These are phyloP conservation scores for Chaetomiaceae sp. DNA, from an alignment of 2,329 filamentous ascomycete genomes.

Conservation along the genomic window DNA sequence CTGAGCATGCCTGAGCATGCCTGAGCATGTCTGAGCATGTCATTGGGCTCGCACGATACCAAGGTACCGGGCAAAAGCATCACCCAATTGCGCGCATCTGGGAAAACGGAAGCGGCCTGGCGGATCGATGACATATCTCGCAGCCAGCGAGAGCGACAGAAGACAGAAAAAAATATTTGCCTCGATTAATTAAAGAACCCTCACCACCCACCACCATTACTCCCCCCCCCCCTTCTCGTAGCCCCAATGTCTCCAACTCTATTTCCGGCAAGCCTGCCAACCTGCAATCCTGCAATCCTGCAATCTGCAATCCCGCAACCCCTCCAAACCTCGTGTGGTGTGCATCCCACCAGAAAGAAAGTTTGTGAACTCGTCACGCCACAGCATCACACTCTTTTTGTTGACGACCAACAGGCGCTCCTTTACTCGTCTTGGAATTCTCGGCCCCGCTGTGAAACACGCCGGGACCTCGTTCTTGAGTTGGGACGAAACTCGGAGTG, in stretches of 20 bases:
- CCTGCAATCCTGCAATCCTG: too few relatives aligned
- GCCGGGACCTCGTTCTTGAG: background rate
- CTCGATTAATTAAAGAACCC: too few relatives aligned
- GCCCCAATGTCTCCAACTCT: background rate
- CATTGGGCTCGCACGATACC: conserved; percentile 14
- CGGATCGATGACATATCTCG: too few relatives aligned
- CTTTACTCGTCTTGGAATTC: background rate
- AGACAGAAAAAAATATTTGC: too few relatives aligned
- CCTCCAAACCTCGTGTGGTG: background rate
- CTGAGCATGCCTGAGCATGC: too few relatives aligned
- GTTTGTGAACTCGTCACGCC: background rate
- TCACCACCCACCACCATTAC: too few relatives aligned
- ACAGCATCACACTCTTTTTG: too few relatives aligned
- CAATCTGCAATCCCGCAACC: too few relatives aligned
- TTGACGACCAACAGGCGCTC: background rate
- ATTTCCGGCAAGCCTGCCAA: conserved; percentile 3
- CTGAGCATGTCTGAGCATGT: background rate
- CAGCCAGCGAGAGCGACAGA: too few relatives aligned
- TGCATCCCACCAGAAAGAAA: background rate
- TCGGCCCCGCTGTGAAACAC: conserved; percentile 11
- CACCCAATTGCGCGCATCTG: background rate
- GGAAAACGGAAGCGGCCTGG: background rate
- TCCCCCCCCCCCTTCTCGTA: conserved; percentile 1
- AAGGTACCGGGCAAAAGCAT: conserved; percentile 6
- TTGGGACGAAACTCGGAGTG: conserved; percentile 10